A percentile compares a stretch with the other conserved stretches of the same genome.
These are phyloP conservation scores for Quambalaria eucalypti DNA, from an alignment of 1,284 basidiomycete genomes.

Conservation along the genomic window DNA sequence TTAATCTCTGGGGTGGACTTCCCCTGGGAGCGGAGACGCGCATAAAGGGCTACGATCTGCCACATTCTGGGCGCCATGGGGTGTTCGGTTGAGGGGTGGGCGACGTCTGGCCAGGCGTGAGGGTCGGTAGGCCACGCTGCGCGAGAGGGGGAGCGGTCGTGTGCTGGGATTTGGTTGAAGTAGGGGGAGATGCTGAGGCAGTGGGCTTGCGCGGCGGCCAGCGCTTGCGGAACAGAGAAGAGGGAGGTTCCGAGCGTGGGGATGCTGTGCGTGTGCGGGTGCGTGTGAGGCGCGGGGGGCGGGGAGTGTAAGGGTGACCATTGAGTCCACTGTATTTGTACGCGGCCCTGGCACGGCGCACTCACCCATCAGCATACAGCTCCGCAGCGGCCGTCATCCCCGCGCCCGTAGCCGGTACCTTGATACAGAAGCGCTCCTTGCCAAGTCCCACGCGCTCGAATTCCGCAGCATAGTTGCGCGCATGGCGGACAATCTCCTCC, in stretches of 20 bases:
- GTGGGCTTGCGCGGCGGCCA: slow-evolving; percentile 39
- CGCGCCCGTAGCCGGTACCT: slow-evolving; percentile 21
- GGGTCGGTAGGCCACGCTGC: slow-evolving; percentile 4
- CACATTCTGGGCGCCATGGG: slow-evolving; percentile 21
- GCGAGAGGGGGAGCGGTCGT: not conserved
- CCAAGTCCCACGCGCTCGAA: slow-evolving; percentile 15
- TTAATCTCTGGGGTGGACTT: slow-evolving; percentile 19
- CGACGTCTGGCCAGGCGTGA: slow-evolving; percentile 13
- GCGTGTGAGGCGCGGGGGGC: not conserved
- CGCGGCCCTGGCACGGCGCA: not conserved
- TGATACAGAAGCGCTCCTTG: slow-evolving; percentile 1
- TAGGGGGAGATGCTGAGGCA: slow-evolving; percentile 42
- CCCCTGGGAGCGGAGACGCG: slow-evolving; percentile 11
- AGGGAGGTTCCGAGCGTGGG: slow-evolving; percentile 26
- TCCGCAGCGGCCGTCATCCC: slow-evolving; percentile 22
- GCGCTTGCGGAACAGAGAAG: slow-evolving; percentile 23
- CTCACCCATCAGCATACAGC: slow-evolving; percentile 16
- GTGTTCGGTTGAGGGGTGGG: slow-evolving; percentile 14
- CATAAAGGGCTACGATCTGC: slow-evolving; percentile 17
- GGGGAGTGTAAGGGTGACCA: not conserved
- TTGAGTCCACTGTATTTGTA: too few relatives aligned
- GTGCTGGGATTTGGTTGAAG: slow-evolving; percentile 19
- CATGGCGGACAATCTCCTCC: slow-evolving; percentile 15
- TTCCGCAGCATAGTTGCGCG: slow-evolving; percentile 15
- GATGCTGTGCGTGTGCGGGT: slow-evolving; percentile 38